phyloP scores from a whole-genome alignment of 441 rosid species.

The Croton laevigatus region DNA sequence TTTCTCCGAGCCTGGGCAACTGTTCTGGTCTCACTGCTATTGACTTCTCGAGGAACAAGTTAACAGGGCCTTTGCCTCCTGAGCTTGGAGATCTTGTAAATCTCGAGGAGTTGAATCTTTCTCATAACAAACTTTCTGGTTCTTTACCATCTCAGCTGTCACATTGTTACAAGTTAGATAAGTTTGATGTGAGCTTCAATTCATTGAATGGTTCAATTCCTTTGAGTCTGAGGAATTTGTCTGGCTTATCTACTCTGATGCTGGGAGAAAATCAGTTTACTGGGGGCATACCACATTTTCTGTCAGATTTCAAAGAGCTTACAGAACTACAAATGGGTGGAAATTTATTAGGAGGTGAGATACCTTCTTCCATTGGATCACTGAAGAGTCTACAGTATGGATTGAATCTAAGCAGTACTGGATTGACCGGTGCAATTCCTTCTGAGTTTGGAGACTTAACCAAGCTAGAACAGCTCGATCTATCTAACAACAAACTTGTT shows the following conservation, averaged over 20 bases:
- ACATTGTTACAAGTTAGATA: conserved; percentile 35
- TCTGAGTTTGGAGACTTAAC: conserved; percentile 34
- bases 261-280: conserved; percentile 54
- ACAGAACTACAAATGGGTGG: conserved; percentile 59
- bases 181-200: conserved; percentile 65
- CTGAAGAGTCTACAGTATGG: conserved; percentile 44
- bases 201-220: conserved; percentile 58
- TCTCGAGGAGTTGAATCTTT: conserved; percentile 48
- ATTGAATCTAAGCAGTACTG: conserved; percentile 61
- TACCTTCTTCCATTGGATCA: conserved; percentile 58
- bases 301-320: conserved; percentile 47
- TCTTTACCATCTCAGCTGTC: conserved; percentile 63
- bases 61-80: conserved; percentile 53
- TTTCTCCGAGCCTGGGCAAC: conserved; percentile 59
- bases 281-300: conserved; percentile 62
- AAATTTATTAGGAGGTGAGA: conserved; percentile 61
- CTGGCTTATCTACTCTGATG: conserved; percentile 45
- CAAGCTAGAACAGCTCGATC: conserved; percentile 50
- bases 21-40: conserved; percentile 44
- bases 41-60: conserved; percentile 55
- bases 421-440: conserved; percentile 62
- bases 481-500: conserved; percentile 62
- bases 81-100: conserved; percentile 52
- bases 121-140: conserved; percentile 57
- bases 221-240: conserved; percentile 42